Evolutionary conservation across 148 eudicot species (phyloP), one percentile per base, ranked within the genome.

Genomic region (Camellia lanceoleosa): DNA sequence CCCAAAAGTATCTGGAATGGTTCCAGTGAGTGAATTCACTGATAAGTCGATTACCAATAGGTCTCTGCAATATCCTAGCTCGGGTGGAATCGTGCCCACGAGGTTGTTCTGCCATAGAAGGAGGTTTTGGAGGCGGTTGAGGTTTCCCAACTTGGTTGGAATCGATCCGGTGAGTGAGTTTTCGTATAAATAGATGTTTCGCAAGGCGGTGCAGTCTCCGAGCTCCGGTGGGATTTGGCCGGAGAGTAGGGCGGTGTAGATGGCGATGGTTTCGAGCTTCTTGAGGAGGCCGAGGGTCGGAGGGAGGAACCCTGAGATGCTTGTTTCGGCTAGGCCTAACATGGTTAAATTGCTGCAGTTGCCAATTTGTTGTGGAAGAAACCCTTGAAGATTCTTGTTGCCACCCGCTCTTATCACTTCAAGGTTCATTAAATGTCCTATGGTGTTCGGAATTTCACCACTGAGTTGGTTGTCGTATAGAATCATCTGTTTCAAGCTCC

Each of bases 261-360:
- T n/a, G 0, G 92, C 94, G 0, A 92, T 49, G 0, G 97, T 92
- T 55, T 92, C 82, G 73, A 92, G 94, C 62, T 88, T 90, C 70
- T 92, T 89, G 47, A 92, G 82, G 30, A 72, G 86, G 69, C 97
- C 94, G 20, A 93, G 41, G 3, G 89, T 74, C 0, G 90, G 38
- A 11, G 97, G 97, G 1, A 93, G 51, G 12, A 86, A 80, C 0
- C 97, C 97, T 2, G 97, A 93, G n/a, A 93, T 82, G 83, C 90
- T 88, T 38, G 97, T 93, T 78, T 93, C 94, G 3, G 94, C 97
- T 52, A 93, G 61, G 14, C 97, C 97, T 20, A 93, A 71, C 88
- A 89, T 82, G 43, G 71, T 70, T 75, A 93, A 73, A 46, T 78
- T 80, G 8, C 83, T 79, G 51, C 94, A 93, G 38, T 89, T 93